Evolutionary conservation across 495 filamentous ascomycete species (phyloP).

Genomic region (Apiosordaria backusii): DNA sequence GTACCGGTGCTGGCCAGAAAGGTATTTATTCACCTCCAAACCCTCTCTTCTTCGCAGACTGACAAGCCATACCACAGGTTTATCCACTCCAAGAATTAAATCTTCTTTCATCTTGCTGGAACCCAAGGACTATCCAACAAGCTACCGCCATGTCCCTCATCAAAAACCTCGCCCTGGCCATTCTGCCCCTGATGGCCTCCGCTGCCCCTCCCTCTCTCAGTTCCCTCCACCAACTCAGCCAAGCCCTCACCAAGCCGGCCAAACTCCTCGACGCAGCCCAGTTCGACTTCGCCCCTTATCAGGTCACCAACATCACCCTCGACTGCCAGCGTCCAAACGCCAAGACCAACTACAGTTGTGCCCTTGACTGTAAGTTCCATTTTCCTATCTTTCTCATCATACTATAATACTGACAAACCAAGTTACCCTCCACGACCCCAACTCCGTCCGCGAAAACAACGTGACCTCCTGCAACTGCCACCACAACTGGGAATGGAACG

Average conservation of each 20-base stretch:
- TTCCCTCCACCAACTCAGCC: neutral
- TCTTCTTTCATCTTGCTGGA: neutral
- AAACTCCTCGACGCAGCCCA: neutral
- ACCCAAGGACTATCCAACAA: neutral
- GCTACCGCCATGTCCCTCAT: neutral
- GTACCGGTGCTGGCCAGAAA: neutral
- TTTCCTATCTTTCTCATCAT: neutral
- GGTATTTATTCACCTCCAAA: neutral
- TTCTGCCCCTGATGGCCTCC: neutral
- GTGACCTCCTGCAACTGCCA: conserved; percentile 27
- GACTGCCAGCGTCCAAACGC: conserved; percentile 3
- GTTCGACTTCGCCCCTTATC: conserved; percentile 15
- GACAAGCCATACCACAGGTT: too few species aligned
- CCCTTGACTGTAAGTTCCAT: conserved; percentile 4
- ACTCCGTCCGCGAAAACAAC: conserved; percentile 32
- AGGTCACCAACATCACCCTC: conserved; percentile 11
- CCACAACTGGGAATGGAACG: conserved; percentile 32
- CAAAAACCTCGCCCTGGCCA: neutral
- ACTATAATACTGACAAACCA: neutral
- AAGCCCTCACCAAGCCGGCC: neutral
- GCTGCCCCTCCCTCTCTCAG: neutral
- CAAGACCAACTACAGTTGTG: conserved; percentile 11
- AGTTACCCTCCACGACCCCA: conserved; percentile 38
- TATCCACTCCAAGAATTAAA: too few species aligned
- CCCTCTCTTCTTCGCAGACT: neutral